phyloP scores from a whole-genome alignment of 2,329 filamentous ascomycete species.

The Colletotrichum musae region DNA sequence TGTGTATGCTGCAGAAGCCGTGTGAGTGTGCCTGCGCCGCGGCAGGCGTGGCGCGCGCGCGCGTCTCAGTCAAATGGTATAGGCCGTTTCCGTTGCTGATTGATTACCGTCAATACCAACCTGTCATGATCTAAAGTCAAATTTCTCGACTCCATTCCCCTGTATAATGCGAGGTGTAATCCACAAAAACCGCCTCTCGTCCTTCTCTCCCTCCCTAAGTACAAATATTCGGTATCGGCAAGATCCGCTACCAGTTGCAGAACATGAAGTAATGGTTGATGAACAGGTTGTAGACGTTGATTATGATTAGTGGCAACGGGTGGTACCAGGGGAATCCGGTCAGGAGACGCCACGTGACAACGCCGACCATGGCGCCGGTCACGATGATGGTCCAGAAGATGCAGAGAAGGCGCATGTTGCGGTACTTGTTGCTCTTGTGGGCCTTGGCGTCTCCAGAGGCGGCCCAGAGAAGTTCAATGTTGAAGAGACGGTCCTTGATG shows the following conservation, averaged over 20 bases:
- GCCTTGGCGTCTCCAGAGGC: slow-evolving; percentile 56
- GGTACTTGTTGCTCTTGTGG: slow-evolving; percentile 58
- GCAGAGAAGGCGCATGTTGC: slow-evolving; percentile 58
- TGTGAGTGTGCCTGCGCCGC: background rate
- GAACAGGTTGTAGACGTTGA: slow-evolving; percentile 56
- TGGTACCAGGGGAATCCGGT: slow-evolving; percentile 56
- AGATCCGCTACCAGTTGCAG: slow-evolving; percentile 45
- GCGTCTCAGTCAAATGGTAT: slow-evolving; percentile 10
- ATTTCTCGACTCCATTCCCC: slow-evolving; percentile 26
- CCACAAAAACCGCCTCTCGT: slow-evolving; percentile 13
- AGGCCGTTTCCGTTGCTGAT: slow-evolving; percentile 22
- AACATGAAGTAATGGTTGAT: slow-evolving; percentile 57
- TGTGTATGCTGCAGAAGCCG: slow-evolving; percentile 31
- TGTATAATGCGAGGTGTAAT: slow-evolving; percentile 27
- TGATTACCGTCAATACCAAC: background rate
- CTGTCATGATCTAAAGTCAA: slow-evolving; percentile 25
- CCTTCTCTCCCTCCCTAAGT: background rate
- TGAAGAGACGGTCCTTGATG: slow-evolving; percentile 58
- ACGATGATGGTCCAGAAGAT: slow-evolving; percentile 53
- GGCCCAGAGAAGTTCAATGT: slow-evolving; percentile 56
- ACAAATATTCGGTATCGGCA: background rate
- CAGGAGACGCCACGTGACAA: slow-evolving; percentile 52
- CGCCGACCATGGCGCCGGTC: slow-evolving; percentile 52
- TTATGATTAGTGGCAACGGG: slow-evolving; percentile 54
- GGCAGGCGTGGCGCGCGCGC: background rate